Evolutionary conservation across 2,329 filamentous ascomycete species (phyloP).

Genomic region (Colletotrichum sp.): DNA sequence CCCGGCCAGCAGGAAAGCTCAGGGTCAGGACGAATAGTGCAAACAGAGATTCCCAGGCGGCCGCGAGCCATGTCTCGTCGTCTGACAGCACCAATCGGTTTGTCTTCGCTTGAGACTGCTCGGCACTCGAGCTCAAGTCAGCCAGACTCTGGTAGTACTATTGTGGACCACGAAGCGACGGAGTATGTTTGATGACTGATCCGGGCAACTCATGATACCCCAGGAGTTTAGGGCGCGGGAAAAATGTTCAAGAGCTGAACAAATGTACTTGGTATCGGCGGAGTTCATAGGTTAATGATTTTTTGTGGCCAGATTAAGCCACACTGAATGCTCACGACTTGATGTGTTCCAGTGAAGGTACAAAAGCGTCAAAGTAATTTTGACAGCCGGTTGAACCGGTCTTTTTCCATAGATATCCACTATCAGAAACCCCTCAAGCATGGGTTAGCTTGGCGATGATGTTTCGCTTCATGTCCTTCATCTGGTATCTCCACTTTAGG

Average conservation of each 20-base stretch:
- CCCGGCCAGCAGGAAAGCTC: background rate
- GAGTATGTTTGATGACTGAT: slow-evolving; percentile 1
- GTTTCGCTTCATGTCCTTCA: fast-evolving
- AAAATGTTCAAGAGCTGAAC: background rate
- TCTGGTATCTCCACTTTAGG: fast-evolving
- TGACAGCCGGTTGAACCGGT: fast-evolving
- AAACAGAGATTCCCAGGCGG: background rate
- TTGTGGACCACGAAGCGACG: background rate
- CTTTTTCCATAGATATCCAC: fast-evolving
- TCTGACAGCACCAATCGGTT: background rate
- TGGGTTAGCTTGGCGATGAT: fast-evolving
- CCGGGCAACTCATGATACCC: slow-evolving; percentile 2
- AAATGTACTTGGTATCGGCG: background rate
- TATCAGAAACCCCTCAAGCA: background rate
- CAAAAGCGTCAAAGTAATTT: fast-evolving
- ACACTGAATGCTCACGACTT: background rate
- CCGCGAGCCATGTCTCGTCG: background rate
- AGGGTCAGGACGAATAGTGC: background rate
- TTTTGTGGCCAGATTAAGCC: fast-evolving
- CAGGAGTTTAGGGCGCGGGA: background rate
- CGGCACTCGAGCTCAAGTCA: background rate
- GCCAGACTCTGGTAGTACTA: background rate
- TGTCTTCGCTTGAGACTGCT: background rate
- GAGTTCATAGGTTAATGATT: background rate
- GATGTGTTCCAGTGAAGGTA: background rate